These are phyloP conservation scores for Prunus davidiana DNA, from an alignment of 306 rosid genomes.

Conservation along the genomic window DNA sequence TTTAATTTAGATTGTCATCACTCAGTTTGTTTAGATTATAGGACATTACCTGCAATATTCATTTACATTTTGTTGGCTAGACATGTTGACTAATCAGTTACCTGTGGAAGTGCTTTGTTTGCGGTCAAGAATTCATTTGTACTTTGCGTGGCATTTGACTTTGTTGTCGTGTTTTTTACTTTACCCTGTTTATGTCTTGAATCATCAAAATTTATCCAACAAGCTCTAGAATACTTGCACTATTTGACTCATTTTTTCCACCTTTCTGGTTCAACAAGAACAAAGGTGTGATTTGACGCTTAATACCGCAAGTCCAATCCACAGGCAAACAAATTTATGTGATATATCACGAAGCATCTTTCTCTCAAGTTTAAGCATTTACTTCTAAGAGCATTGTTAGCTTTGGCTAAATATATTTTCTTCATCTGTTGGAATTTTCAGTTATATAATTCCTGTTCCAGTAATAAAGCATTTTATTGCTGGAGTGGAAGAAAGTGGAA, in stretches of 20 bases:
- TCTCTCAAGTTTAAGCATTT: not conserved
- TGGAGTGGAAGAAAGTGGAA: constrained; percentile 86
- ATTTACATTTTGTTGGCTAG: not conserved
- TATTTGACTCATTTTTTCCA: not conserved
- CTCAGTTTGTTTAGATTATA: not conserved
- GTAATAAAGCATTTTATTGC: constrained; percentile 85
- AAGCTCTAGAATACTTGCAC: not conserved
- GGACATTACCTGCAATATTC: not conserved
- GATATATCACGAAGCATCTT: not conserved
- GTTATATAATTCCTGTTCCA: constrained; percentile 92
- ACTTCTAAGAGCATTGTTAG: not conserved
- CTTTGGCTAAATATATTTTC: not conserved
- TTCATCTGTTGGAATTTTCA: constrained; percentile 41
- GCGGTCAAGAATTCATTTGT: not conserved
- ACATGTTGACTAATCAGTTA: not conserved
- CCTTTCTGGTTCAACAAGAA: not conserved
- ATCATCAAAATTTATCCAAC: not conserved
- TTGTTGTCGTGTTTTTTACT: not conserved
- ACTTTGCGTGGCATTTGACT: not conserved
- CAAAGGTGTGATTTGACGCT: not conserved
- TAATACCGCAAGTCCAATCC: not conserved
- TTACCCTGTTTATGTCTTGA: not conserved
- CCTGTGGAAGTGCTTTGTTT: not conserved
- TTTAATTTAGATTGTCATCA: not conserved
- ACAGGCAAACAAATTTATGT: not conserved